Conservation (phyloP, 2,329 filamentous ascomycete species). For the Didymellaceae sp. region DNA sequence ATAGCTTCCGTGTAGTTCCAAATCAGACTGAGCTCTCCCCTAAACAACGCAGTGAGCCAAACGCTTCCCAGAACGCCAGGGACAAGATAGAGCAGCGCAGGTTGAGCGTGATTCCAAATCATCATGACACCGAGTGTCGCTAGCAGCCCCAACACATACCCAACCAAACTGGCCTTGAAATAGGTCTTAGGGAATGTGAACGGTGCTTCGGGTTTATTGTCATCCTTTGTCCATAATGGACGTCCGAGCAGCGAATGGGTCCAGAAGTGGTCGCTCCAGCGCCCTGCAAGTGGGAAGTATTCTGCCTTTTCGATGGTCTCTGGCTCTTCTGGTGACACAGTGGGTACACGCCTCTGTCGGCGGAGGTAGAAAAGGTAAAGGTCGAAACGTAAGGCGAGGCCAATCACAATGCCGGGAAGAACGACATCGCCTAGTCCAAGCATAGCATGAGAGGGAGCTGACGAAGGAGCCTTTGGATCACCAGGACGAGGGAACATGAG, state of each 20-base stretch:
- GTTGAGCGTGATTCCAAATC: slow-evolving; percentile 81
- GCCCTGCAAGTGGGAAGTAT: slow-evolving; percentile 63
- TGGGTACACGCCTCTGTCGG: slow-evolving; percentile 57
- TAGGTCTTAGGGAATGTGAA: slow-evolving; percentile 79
- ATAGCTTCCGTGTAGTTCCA: slow-evolving; percentile 79
- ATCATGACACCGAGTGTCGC: slow-evolving; percentile 78
- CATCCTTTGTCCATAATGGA: slow-evolving; percentile 29
- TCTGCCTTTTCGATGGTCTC: slow-evolving; percentile 46
- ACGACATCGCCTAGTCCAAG: slow-evolving; percentile 95
- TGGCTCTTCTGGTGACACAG: slow-evolving; percentile 14
- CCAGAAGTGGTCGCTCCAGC: slow-evolving; percentile 89
- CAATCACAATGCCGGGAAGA: slow-evolving; percentile 88
- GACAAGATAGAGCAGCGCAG: slow-evolving; percentile 89
- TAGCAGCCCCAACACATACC: slow-evolving; percentile 80
- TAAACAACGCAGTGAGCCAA: slow-evolving; percentile 74
- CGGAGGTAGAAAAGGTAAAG: slow-evolving; percentile 81
- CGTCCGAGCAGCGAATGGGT: slow-evolving; percentile 52
- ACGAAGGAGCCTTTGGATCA: slow-evolving; percentile 52
- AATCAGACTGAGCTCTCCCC: slow-evolving; percentile 76
- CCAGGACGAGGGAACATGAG: slow-evolving; percentile 78
- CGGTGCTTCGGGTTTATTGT: slow-evolving; percentile 31
- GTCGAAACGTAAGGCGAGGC: slow-evolving; percentile 88
- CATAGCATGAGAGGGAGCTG: slow-evolving; percentile 66
- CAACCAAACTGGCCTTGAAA: slow-evolving; percentile 77
- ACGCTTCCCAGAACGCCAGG: slow-evolving; percentile 78